phyloP scores from a whole-genome alignment of 2,329 filamentous ascomycete species.

The Calonectria multiphialidica region DNA sequence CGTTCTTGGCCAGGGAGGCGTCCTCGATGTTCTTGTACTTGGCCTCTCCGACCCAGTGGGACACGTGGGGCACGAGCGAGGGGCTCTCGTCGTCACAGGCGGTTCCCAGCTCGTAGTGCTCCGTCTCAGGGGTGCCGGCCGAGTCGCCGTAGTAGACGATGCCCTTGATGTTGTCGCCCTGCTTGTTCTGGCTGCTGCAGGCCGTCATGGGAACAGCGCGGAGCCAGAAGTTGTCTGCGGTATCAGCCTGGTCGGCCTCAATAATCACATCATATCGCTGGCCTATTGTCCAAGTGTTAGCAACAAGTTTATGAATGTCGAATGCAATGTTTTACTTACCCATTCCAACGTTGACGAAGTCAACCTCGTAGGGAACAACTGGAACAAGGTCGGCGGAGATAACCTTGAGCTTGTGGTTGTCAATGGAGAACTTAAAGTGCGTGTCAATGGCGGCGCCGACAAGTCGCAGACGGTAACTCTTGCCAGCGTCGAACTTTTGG shows the following conservation, averaged over 20 bases:
- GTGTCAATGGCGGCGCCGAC: constrained; percentile 60
- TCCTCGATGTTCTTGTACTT: constrained; percentile 43
- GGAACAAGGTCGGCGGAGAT: constrained; percentile 71
- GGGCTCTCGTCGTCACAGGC: constrained; percentile 52
- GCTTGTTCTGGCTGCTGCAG: constrained; percentile 54
- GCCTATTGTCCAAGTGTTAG: constrained; percentile 52
- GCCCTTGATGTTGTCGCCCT: constrained; percentile 58
- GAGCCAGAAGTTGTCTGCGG: constrained; percentile 59
- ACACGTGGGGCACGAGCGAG: constrained; percentile 50
- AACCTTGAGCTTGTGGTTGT: constrained; percentile 68
- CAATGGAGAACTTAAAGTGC: constrained; percentile 63
- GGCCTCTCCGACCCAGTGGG: constrained; percentile 47
- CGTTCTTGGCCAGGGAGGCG: constrained; percentile 37
- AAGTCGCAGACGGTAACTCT: constrained; percentile 60
- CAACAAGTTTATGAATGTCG: too few species aligned
- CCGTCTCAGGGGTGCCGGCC: constrained; percentile 24
- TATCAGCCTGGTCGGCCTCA: constrained; percentile 50
- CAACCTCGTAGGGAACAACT: constrained; percentile 65
- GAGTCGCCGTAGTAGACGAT: constrained; percentile 58
- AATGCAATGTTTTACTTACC: constrained; percentile 29
- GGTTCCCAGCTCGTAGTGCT: constrained; percentile 22
- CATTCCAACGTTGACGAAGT: constrained; percentile 41
- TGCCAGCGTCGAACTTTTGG: constrained; percentile 54
- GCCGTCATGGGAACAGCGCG: constrained; percentile 56
- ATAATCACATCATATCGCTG: constrained; percentile 62